Base-by-base conservation (phyloP, 768 basidiomycete genomes). In the Hemileccinum impolitum region DNA sequence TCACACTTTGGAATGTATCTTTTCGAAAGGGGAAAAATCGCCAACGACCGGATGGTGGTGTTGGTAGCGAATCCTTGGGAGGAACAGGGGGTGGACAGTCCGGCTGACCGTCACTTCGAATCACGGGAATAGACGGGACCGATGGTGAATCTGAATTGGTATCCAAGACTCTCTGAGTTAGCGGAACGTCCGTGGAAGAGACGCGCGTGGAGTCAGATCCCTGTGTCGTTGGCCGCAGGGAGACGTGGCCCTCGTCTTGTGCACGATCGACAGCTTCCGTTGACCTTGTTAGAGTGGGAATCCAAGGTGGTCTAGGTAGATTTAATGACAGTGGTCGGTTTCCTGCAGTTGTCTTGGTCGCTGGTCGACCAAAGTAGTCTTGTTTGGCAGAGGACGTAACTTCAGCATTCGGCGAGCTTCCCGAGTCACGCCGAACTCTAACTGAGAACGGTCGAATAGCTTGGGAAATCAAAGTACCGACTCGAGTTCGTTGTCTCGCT, bases 401-500 rank as follows among this genome's bases (percentile, higher is more conserved):
- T 48, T 57, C 69, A 50, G 48, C 64, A 48, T 50, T 57, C 13
- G 49, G 60, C 38, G 67, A 74, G 42, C 64, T 61, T 40, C 61
- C 62, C 18, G 74, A 70, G 25, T 72, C 73, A 48, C 64, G 63
- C 7, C 75, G 69, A 48, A 52, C 57, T 30, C 74, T 73, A 18
- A 58, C 57, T 39, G 72, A 66, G 25, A 74, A 63, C 3, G 80
- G 77, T 1, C 78, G 72, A 25, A 84, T 73, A 3, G 80, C 76
- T 48, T 78, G 75, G 12, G 68, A 72, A 46, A 87, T 72, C 45
- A 85, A 71, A 35, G 78, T 76, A 21, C 78, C 71, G 43, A 85
- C 72, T 34, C 74, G 73, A 23, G 70, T 76, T n/a, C 75, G 71
- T 26, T 74, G 65, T 32, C 72, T 61, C 38, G 60, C 43, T 43